Base-by-base conservation (phyloP, 2,329 filamentous ascomycete species). In the Ilyonectria robusta region DNA sequence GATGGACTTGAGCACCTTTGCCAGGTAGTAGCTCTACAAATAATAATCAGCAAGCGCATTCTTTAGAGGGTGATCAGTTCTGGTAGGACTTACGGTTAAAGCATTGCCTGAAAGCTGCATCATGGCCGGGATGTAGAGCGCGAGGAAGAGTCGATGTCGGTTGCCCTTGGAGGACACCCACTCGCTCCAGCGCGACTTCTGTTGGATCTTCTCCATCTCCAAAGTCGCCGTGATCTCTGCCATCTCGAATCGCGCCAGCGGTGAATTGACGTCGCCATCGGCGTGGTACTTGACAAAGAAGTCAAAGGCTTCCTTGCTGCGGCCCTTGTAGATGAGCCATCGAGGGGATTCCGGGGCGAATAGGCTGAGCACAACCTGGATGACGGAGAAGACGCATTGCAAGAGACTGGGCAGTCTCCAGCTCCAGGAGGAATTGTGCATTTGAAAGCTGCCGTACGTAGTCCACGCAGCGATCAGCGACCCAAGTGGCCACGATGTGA, bases 401-500 rank as follows among this genome's bases (percentile, higher is more conserved):
- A 88, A 72, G 3, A 85, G 75, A 35, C 84, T 86, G 0, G 85
- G 85, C 3, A 86, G 76, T 50, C 85, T 80, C 84, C 85, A 87
- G n/a, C 83, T 80, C 84, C 83, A 85, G 57, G 77, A 79, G 59
- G 72, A 79, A 10, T 65, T 26, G 19, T 60, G 1, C 67, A 83
- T 81, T 47, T 79, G 78, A 23, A 81, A 77, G 0, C 81, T 84
- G 19, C 83, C 84, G 53, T 80, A 85, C 0, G 83, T 84, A 0
- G 68, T 68, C 74, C 74, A 76, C 2, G 71, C 74, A 0, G 74
- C 72, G 1, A 76, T 64, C 2, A 76, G 66, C 0, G 70, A 70
- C 0, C 73, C 73, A 0, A 73, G 37, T 0, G 70, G 69, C 72
- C 73, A 75, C 0, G 56, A 74, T 0, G 67, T 67, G 62, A 73